These are phyloP conservation scores for Paramyrothecium roridum DNA, from an alignment of 2,329 filamentous ascomycete species.

Conservation along the genomic window DNA sequence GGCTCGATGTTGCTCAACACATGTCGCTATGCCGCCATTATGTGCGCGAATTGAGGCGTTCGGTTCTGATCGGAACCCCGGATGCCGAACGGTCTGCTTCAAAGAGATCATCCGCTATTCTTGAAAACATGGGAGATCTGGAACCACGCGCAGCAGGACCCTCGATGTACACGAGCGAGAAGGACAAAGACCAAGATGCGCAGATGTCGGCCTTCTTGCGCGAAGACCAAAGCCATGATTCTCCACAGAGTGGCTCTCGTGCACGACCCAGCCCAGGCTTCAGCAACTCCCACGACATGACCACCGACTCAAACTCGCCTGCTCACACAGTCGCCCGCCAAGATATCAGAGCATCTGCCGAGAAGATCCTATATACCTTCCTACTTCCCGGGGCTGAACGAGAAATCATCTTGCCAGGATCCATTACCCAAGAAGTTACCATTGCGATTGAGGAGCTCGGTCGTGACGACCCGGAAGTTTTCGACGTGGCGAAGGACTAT, in stretches of 20 bases:
- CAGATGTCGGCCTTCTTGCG: slow-evolving; percentile 89
- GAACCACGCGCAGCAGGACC: slow-evolving; percentile 56
- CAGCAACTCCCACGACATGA: slow-evolving; percentile 58
- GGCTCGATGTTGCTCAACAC: slow-evolving; percentile 98
- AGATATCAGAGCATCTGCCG: slow-evolving; percentile 88
- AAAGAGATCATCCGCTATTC: slow-evolving; percentile 77
- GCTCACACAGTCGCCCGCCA: slow-evolving; percentile 80
- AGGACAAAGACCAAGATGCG: slow-evolving; percentile 78
- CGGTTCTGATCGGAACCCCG: slow-evolving; percentile 88
- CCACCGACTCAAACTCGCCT: slow-evolving; percentile 77
- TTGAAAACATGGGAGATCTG: slow-evolving; percentile 71
- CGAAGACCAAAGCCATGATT: slow-evolving; percentile 56
- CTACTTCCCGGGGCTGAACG: slow-evolving; percentile 91
- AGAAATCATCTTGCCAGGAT: slow-evolving; percentile 88
- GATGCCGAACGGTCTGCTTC: slow-evolving; percentile 79
- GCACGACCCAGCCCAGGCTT: slow-evolving; percentile 52
- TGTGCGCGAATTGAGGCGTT: slow-evolving; percentile 89
- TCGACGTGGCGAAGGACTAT: slow-evolving; percentile 97
- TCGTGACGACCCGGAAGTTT: slow-evolving; percentile 93
- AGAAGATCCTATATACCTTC: slow-evolving; percentile 99
- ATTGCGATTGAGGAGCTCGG: slow-evolving; percentile 85
- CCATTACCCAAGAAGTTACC: slow-evolving; percentile 83
- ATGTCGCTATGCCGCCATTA: slow-evolving; percentile 98
- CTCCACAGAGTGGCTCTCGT: slow-evolving; percentile 48
- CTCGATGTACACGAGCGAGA: slow-evolving; percentile 62